phyloP scores from a whole-genome alignment of 176 grass and related monocot genomes.

The Eragrostis curvula region DNA sequence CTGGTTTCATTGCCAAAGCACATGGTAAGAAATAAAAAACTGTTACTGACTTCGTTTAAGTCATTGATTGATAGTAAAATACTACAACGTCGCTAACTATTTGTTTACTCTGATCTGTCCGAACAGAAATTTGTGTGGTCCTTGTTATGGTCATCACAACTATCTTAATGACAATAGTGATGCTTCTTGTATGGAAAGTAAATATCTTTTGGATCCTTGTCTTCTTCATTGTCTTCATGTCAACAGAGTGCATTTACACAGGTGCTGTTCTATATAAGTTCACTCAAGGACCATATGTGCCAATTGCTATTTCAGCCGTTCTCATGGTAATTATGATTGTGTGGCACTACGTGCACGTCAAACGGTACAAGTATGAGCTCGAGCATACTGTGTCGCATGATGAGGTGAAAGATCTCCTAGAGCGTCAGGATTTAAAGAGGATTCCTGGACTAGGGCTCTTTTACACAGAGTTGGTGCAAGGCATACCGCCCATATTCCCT shows the following conservation, averaged over 20 bases:
- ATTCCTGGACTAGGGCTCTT: constrained; percentile 72
- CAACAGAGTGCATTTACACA: constrained; percentile 65
- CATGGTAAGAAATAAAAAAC: constrained; percentile 48
- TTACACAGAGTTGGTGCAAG: constrained; percentile 84
- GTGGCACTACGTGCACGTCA: constrained; percentile 83
- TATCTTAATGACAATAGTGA: constrained; percentile 59
- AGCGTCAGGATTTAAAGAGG: constrained; percentile 33
- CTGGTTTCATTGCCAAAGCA: constrained; percentile 64
- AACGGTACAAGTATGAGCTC: constrained; percentile 68
- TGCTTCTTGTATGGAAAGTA: constrained; percentile 68
- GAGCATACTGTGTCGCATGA: constrained; percentile 38
- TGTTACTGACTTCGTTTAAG: not conserved
- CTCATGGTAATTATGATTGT: constrained; percentile 71
- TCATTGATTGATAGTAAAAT: no score
- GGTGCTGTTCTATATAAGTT: constrained; percentile 72
- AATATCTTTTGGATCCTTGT: constrained; percentile 55
- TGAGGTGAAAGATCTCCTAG: constrained; percentile 34
- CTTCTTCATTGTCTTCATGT: constrained; percentile 63
- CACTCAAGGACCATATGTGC: constrained; percentile 54
- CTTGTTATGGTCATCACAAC: constrained; percentile 75
- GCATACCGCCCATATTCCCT: constrained; percentile 72
- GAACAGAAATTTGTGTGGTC: constrained; percentile 64
- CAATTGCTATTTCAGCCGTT: constrained; percentile 43
- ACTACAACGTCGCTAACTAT: constrained; percentile 3
- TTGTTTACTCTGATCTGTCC: not conserved